Evolutionary conservation across 495 filamentous ascomycete species (phyloP).

Genomic region (Penicillium lividum): DNA sequence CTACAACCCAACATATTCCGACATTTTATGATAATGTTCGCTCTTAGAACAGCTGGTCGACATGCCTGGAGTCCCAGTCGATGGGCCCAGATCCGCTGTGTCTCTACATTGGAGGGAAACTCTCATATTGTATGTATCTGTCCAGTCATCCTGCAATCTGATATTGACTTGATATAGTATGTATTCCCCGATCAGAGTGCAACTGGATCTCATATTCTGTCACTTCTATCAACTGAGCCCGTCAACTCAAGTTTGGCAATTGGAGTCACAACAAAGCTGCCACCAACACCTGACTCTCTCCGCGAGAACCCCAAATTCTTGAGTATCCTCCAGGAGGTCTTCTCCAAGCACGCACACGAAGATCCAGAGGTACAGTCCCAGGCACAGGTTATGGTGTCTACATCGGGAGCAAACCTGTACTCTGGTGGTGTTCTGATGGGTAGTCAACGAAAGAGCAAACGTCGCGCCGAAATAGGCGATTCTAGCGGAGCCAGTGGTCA

Average conservation of each 20-base stretch:
- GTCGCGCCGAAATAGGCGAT: constrained; percentile 47
- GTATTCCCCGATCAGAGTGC: constrained; percentile 57
- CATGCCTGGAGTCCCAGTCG: constrained; percentile 19
- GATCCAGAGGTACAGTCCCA: constrained; percentile 75
- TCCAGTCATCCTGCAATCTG: background rate
- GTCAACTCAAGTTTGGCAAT: constrained; percentile 69
- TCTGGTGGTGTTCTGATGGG: constrained; percentile 65
- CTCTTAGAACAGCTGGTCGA: constrained; percentile 22
- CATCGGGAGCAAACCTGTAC: constrained; percentile 69
- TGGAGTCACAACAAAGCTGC: constrained; percentile 69
- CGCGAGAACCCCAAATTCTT: constrained; percentile 77
- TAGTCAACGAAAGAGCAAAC: constrained; percentile 32
- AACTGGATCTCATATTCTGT: constrained; percentile 58
- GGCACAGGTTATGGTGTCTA: constrained; percentile 77
- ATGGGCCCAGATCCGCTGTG: constrained; percentile 34
- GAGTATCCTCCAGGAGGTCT: constrained; percentile 69
- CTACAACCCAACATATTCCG: background rate
- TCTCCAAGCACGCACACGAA: constrained; percentile 65
- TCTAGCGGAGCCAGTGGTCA: constrained; percentile 77
- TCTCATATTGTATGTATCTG: constrained; percentile 52
- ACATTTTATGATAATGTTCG: constrained; percentile 30
- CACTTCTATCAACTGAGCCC: constrained; percentile 73
- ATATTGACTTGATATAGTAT: constrained; percentile 57
- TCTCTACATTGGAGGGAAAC: constrained; percentile 57
- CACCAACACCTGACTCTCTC: constrained; percentile 76